Conservation (phyloP, 208 protist species). For the Leishmania lainsoni region DNA sequence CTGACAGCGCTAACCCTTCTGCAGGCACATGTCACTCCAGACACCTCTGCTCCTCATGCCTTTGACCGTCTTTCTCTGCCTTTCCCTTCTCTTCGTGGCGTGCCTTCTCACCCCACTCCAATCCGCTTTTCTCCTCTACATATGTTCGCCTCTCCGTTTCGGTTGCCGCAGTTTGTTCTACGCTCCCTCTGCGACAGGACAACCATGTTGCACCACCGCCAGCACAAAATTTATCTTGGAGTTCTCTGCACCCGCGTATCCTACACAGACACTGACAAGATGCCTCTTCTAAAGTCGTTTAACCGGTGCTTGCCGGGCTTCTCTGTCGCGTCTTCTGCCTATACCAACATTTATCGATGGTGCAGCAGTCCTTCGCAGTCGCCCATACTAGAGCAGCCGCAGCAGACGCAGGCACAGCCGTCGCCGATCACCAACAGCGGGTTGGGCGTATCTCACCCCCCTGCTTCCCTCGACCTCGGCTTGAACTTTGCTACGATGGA, state of each 20-base stretch:
- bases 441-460: not conserved
- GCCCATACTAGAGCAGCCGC: not conserved
- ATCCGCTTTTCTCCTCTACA: not conserved
- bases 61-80: not conserved
- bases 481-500: slow-evolving; percentile 70
- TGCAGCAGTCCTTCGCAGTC: slow-evolving; percentile 11
- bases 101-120: not conserved
- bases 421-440: not conserved
- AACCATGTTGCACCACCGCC: not conserved
- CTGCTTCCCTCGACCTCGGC: slow-evolving; percentile 31
- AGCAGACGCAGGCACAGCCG: not conserved
- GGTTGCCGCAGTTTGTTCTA: not conserved
- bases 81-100: not conserved
- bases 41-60: not conserved
- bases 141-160: not conserved
- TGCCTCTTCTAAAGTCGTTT: slow-evolving; percentile 2
- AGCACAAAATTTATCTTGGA: not conserved
- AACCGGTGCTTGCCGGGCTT: slow-evolving; percentile 8
- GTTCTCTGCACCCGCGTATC: not conserved
- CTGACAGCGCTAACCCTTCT: not conserved
- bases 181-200: not conserved
- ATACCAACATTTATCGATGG: slow-evolving; percentile 16
- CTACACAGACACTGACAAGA: not conserved
- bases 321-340: slow-evolving; percentile 3
- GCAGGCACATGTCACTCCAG: not conserved